These are phyloP conservation scores for Spiromyces aspiralis DNA, from an alignment of 371 early-diverging fungal genomes.

Conservation along the genomic window DNA sequence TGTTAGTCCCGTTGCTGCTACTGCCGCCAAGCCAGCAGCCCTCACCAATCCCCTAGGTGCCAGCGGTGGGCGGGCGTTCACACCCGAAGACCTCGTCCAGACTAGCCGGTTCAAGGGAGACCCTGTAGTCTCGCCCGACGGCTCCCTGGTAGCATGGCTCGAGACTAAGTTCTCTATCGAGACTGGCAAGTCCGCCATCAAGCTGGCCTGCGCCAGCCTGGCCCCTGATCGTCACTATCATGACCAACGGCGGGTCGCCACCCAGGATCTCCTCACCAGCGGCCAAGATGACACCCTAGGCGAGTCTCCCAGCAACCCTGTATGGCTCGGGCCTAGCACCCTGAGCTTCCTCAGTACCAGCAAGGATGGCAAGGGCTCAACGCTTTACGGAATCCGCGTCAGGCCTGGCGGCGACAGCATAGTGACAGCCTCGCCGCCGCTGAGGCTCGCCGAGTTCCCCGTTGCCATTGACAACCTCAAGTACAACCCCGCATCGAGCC, in stretches of 20 bases:
- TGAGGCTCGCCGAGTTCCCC: not conserved
- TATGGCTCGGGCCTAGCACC: not conserved
- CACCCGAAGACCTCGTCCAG: not conserved
- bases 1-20: too few species aligned
- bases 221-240: too few species aligned
- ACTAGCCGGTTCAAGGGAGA: not conserved
- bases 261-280: not conserved
- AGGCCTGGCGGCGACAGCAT: not conserved
- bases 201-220: not conserved
- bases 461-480: not conserved
- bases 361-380: not conserved
- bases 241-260: too few species aligned
- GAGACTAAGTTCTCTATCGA: not conserved
- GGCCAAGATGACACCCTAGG: not conserved
- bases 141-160: not conserved
- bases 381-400: not conserved
- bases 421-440: not conserved
- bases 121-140: not conserved
- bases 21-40: too few species aligned
- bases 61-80: not conserved
- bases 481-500: constrained; percentile 9
- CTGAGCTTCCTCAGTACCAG: not conserved
- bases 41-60: too few species aligned
- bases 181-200: not conserved
- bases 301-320: not conserved